Base-by-base conservation (phyloP, 441 rosid species). In the Gossypium davidsonii region DNA sequence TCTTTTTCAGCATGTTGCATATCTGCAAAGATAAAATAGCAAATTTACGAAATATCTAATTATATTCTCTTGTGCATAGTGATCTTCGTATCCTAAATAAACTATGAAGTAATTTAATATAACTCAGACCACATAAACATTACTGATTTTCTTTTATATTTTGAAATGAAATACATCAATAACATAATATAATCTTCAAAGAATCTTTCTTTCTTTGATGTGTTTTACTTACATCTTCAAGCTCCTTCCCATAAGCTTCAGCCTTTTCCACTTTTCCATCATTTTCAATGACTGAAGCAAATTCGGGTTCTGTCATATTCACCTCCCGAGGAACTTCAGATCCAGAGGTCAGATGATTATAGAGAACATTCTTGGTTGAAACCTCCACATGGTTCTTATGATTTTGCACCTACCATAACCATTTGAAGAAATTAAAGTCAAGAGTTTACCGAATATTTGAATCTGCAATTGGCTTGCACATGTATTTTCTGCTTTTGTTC, bases 1-100 rank as follows among this genome's bases (percentile, higher is more conserved):
- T 93, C 89, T 93, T 91, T 83, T 78, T 89, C 79, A 96, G 86
- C 84, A 81, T 84, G 87, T 80, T 86, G 86, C 92, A 86, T 9
- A 96, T 85, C 98, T 96, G 90, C 82, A 79, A 20, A 77, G 74
- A 48, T 37, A 56, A 8, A 74, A 52, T 53, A 68, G 23, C n/a
- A 34, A 2, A 53, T 18, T 17, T 10, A 77, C 3, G 3, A 21
- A 72, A 21, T 55, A 31, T 3, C 18, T 37, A 37, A 37, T 48
- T 14, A 21, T 10, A 5, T 76, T 12, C 49, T 23, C 12, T 60
- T 9, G 11, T 28, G 21, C 26, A 10, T 39, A 4, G 55, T 21
- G 18, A 15, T 34, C 71, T 66, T 34, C 5, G 14, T 21, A 48
- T 52, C 60, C 4, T 28, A 2, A 21, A 23, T 73, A 34, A 53